phyloP scores from a whole-genome alignment of 305 asterid species.

The Lippia alba region DNA sequence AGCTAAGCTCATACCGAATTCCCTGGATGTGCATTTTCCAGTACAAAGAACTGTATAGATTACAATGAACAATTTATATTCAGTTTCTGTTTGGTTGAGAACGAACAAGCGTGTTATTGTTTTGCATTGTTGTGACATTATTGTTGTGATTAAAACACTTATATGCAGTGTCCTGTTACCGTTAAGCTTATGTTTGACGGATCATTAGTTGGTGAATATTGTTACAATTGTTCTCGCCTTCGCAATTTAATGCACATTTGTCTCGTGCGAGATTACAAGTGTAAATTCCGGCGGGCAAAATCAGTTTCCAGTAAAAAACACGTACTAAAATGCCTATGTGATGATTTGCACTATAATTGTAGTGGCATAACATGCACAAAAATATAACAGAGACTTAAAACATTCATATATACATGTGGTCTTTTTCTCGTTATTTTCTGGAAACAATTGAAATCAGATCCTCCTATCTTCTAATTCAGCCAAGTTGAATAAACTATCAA shows the following conservation, averaged over 20 bases:
- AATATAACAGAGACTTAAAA: not conserved
- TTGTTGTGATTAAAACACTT: not conserved
- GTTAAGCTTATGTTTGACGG: not conserved
- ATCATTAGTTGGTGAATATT: not conserved
- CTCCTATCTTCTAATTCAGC: not conserved
- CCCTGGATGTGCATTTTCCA: conserved; percentile 36
- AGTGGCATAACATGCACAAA: not conserved
- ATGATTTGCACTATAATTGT: too few relatives aligned
- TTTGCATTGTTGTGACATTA: conserved; percentile 32
- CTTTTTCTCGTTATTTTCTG: not conserved
- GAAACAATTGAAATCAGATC: not conserved
- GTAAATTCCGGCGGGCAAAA: too few relatives aligned
- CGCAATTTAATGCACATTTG: not conserved
- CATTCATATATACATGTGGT: not conserved
- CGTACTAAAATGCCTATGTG: too few relatives aligned
- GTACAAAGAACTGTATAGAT: conserved; percentile 45
- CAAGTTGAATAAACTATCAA: not conserved
- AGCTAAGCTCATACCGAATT: conserved; percentile 33
- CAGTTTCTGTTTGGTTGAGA: conserved; percentile 26
- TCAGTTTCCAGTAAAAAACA: too few relatives aligned
- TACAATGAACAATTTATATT: conserved; percentile 15
- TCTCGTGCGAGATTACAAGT: too few relatives aligned
- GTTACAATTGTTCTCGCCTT: not conserved
- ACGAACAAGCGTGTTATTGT: conserved; percentile 33
- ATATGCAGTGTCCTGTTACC: not conserved